These are phyloP conservation scores for Cladobotryum protrusum DNA, from an alignment of 2,329 filamentous ascomycete species.

Conservation along the genomic window DNA sequence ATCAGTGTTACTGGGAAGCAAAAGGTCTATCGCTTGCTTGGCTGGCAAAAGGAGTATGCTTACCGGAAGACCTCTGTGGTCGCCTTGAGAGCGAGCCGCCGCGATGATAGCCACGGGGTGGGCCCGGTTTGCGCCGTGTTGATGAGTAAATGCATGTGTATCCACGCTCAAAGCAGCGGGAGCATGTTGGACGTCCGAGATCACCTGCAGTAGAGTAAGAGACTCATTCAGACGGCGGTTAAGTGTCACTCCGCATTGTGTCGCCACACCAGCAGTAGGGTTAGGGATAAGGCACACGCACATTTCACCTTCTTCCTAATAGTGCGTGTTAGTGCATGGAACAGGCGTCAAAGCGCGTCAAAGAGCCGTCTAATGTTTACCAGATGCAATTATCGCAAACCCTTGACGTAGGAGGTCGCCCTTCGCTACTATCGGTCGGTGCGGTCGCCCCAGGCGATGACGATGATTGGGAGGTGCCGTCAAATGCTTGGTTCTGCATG, in stretches of 20 bases:
- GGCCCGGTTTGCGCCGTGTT: constrained; percentile 12
- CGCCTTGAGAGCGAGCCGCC: background rate
- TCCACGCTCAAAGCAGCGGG: constrained; percentile 9
- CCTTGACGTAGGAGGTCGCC: background rate
- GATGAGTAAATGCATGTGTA: constrained; percentile 11
- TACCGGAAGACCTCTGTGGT: background rate
- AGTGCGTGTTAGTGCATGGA: background rate
- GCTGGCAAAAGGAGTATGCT: background rate
- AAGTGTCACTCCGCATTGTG: background rate
- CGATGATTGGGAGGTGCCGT: no score
- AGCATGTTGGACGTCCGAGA: constrained; percentile 9
- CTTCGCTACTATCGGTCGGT: no score
- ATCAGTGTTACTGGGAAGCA: no score
- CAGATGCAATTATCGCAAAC: constrained; percentile 8
- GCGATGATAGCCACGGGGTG: constrained; percentile 4
- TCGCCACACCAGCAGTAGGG: no score
- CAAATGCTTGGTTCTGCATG: no score
- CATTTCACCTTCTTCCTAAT: constrained; percentile 13
- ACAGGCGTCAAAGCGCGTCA: background rate
- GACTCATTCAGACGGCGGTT: background rate
- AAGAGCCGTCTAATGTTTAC: background rate
- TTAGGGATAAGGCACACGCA: background rate
- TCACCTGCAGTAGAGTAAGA: constrained; percentile 4
- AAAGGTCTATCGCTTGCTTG: no score
- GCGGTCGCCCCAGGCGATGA: no score